Evolutionary conservation across 345 rosid genomes (phyloP).

Genomic region (Populus simonii): DNA sequence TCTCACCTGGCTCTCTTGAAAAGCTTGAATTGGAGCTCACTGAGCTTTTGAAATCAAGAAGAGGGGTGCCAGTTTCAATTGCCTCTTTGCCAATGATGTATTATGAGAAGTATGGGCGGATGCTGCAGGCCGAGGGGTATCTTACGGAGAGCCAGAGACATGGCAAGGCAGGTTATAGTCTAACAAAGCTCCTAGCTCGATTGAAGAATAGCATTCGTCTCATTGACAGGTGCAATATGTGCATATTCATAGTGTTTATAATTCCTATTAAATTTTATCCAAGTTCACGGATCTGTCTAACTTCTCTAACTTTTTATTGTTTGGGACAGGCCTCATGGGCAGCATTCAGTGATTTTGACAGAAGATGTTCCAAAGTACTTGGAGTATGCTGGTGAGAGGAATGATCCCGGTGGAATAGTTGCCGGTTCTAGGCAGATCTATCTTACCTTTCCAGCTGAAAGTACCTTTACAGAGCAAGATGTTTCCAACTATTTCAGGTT

Average conservation of each 20-base stretch:
- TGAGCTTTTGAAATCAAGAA: slow-evolving; percentile 68
- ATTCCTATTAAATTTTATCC: not conserved
- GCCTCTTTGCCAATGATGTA: slow-evolving; percentile 94
- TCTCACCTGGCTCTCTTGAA: slow-evolving; percentile 69
- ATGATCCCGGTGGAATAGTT: slow-evolving; percentile 53
- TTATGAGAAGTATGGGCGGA: slow-evolving; percentile 75
- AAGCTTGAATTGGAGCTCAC: slow-evolving; percentile 81
- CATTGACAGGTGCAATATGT: slow-evolving; percentile 66
- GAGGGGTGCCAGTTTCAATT: slow-evolving; percentile 87
- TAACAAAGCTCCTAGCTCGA: slow-evolving; percentile 89
- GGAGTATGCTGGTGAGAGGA: slow-evolving; percentile 53
- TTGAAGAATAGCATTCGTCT: slow-evolving; percentile 78
- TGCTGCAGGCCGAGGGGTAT: slow-evolving; percentile 94
- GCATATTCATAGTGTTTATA: not conserved
- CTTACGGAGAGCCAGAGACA: slow-evolving; percentile 97
- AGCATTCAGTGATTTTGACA: slow-evolving; percentile 78
- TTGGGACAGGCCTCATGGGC: slow-evolving; percentile 83
- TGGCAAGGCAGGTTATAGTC: slow-evolving; percentile 88
- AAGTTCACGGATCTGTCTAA: not conserved
- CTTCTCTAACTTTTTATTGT: not conserved
- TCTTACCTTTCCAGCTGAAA: slow-evolving; percentile 93
- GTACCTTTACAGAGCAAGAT: slow-evolving; percentile 76
- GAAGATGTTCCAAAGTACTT: slow-evolving; percentile 71
- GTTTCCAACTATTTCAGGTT: slow-evolving; percentile 82
- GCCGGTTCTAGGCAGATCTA: slow-evolving; percentile 84